Conservation (phyloP, 1,139 yeast genomes). For the Zhuliangozyma parablackwelliae region DNA sequence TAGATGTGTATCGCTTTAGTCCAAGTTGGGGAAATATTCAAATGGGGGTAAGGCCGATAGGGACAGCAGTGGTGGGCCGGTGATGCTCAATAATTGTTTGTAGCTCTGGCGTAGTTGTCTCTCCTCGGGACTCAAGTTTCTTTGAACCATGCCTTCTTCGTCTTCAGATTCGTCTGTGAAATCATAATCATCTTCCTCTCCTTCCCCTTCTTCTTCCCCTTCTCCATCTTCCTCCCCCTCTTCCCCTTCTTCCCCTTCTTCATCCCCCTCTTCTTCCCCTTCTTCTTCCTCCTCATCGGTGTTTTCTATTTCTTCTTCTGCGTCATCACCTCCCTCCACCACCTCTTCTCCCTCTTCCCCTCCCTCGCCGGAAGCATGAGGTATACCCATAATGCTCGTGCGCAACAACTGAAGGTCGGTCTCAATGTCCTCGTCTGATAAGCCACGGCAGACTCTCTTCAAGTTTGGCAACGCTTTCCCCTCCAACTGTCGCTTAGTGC, state of each 20-base stretch:
- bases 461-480: slow-evolving; percentile 3
- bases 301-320: neutral
- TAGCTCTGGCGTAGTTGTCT: slow-evolving; percentile 7
- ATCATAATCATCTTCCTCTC: slow-evolving; percentile 5
- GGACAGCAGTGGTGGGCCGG: slow-evolving; percentile 3
- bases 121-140: slow-evolving; percentile 4
- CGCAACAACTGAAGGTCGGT: slow-evolving; percentile 12
- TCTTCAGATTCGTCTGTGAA: slow-evolving; percentile 1
- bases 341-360: neutral
- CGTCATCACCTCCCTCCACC: neutral
- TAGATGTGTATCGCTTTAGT: neutral
- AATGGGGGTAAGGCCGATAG: slow-evolving; percentile 23
- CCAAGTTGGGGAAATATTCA: slow-evolving; percentile 18
- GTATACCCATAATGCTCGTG: too few relatives aligned
- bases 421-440: slow-evolving; percentile 22
- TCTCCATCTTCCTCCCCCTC: slow-evolving; percentile 5
- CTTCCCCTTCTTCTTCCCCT: slow-evolving; percentile 6
- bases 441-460: slow-evolving; percentile 17
- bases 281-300: too few relatives aligned
- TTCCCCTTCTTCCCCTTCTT: slow-evolving; percentile 7
- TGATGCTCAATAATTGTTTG: slow-evolving; percentile 5
- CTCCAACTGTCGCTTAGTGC: slow-evolving; percentile 4
- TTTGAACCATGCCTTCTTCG: neutral
- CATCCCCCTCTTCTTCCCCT: too few relatives aligned
- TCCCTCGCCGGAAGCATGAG: too few relatives aligned